Percentiles rank a stretch among this genome's conserved stretches.
Evolutionary conservation across 345 rosid genomes (phyloP).

Genomic region (Murraya paniculata): DNA sequence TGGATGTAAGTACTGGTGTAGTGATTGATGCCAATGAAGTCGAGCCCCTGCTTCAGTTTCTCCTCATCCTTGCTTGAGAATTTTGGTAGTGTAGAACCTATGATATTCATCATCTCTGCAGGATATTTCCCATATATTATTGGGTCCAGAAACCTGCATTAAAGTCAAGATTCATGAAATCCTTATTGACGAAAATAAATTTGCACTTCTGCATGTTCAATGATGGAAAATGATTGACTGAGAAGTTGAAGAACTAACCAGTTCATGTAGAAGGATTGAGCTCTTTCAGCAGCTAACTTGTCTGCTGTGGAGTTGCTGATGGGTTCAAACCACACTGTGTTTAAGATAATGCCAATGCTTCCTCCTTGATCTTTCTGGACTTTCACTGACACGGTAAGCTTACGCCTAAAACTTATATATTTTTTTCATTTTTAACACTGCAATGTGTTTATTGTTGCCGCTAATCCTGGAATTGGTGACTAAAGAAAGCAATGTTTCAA

Average conservation of each 20-base stretch:
- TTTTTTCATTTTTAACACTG: too few relatives aligned
- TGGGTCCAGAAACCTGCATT: slow-evolving; percentile 34
- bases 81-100: slow-evolving; percentile 28
- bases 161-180: neutral
- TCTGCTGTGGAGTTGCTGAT: slow-evolving; percentile 23
- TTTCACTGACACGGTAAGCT: neutral
- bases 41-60: slow-evolving; percentile 23
- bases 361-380: slow-evolving; percentile 41
- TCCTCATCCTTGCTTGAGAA: slow-evolving; percentile 24
- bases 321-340: slow-evolving; percentile 28
- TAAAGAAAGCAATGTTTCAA: neutral
- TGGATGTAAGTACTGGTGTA: slow-evolving; percentile 1
- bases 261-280: slow-evolving; percentile 17
- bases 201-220: neutral
- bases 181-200: neutral
- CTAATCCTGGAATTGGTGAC: too few relatives aligned
- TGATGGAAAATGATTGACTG: neutral
- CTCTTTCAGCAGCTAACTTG: slow-evolving; percentile 27
- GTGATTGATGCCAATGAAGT: slow-evolving; percentile 28
- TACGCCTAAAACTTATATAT: too few relatives aligned
- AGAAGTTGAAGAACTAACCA: slow-evolving; percentile 5
- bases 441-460: too few relatives aligned
- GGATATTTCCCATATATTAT: slow-evolving; percentile 31
- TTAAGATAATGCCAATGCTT: slow-evolving; percentile 30
- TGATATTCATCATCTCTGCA: slow-evolving; percentile 29